A percentile compares a stretch with the other conserved stretches of the same genome.
Evolutionary conservation across 352 stramenopile genomes (phyloP).

Genomic region (Globisporangium yorkense): DNA sequence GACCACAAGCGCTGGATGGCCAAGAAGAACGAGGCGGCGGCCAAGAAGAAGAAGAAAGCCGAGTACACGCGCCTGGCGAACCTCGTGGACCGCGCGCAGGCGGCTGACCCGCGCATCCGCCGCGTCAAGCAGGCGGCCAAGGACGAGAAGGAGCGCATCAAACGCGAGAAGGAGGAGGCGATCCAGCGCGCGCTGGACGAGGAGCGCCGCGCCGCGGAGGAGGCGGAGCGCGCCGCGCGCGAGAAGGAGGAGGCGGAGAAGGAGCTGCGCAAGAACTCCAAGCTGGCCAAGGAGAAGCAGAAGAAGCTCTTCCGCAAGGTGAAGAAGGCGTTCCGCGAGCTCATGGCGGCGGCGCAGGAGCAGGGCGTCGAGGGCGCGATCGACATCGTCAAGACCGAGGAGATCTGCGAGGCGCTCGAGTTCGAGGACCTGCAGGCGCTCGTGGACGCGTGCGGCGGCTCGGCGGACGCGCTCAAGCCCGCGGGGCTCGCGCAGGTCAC

Average conservation of each 20-base stretch:
- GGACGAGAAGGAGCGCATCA: conserved; percentile 72
- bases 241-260: conserved; percentile 73
- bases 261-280: conserved; percentile 57
- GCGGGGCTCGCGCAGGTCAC: conserved; percentile 49
- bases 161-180: conserved; percentile 71
- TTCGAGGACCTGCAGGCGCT: conserved; percentile 68
- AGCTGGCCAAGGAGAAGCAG: conserved; percentile 78
- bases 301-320: conserved; percentile 82
- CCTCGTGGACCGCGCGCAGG: conserved; percentile 73
- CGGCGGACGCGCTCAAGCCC: conserved; percentile 43
- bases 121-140: conserved; percentile 82
- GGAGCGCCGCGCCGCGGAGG: conserved; percentile 56
- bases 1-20: conserved; percentile 87
- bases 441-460: conserved; percentile 50
- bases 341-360: conserved; percentile 58
- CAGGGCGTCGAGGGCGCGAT: conserved; percentile 51
- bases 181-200: conserved; percentile 63
- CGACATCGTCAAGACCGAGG: conserved; percentile 70
- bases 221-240: conserved; percentile 33
- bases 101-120: conserved; percentile 68
- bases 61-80: conserved; percentile 78
- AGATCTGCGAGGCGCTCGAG: conserved; percentile 63
- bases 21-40: conserved; percentile 81
- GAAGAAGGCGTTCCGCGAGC: conserved; percentile 81
- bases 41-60: conserved; percentile 89